These are phyloP conservation scores for Didymella pinodella DNA, from an alignment of 2,329 filamentous ascomycete genomes.

Conservation along the genomic window DNA sequence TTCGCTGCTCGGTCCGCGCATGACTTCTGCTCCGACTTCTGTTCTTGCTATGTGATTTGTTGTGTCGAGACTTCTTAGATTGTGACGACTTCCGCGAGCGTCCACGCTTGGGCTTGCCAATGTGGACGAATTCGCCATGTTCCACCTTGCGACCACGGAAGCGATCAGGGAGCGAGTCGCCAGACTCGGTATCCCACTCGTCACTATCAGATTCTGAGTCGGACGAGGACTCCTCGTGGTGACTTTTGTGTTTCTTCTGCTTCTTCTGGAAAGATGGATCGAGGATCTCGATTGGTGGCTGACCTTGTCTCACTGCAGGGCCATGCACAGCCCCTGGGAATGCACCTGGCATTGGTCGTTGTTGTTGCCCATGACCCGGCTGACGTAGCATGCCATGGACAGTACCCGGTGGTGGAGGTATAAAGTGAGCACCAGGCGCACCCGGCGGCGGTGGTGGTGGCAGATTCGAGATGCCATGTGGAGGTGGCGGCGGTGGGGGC, in stretches of 20 bases:
- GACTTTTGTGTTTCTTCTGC: conserved; percentile 28
- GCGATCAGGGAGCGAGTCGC: conserved; percentile 25
- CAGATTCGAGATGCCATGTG: neutral
- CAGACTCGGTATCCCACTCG: conserved; percentile 29
- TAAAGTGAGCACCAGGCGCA: neutral
- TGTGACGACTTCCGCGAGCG: conserved; percentile 24
- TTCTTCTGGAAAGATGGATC: conserved; percentile 18
- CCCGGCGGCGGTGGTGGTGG: conserved; percentile 12
- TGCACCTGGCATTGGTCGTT: conserved; percentile 28
- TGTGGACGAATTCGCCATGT: conserved; percentile 27
- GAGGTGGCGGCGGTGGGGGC: conserved; percentile 10
- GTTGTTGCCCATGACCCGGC: conserved; percentile 13
- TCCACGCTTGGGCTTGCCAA: conserved; percentile 24
- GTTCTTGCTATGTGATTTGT: conserved; percentile 23
- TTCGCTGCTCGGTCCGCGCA: conserved; percentile 19
- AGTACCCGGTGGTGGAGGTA: conserved; percentile 12
- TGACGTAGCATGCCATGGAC: conserved; percentile 16
- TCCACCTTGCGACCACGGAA: conserved; percentile 31
- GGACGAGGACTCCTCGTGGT: conserved; percentile 16
- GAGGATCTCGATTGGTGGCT: conserved; percentile 15
- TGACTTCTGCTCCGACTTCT: conserved; percentile 25
- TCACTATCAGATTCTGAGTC: conserved; percentile 31
- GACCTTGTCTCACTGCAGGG: conserved; percentile 19
- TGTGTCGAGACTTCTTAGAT: conserved; percentile 21
- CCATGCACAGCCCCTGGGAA: conserved; percentile 23